Conservation (phyloP, 164 flowering plant genomes). For the Umbilicus rupestris region DNA sequence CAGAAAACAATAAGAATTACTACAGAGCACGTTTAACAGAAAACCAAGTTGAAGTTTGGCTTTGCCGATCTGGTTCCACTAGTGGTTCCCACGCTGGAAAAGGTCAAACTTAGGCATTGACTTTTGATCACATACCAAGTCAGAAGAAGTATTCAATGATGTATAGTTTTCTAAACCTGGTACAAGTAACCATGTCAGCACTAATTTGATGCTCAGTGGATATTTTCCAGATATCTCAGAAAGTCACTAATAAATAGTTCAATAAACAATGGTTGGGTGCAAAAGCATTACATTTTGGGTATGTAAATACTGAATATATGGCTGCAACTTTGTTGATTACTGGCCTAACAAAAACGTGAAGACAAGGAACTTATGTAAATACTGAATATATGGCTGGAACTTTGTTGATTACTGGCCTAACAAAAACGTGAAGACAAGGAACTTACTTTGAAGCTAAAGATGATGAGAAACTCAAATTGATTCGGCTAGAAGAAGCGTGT, state of each 20-base stretch:
- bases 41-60: background rate
- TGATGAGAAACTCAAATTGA: conserved; percentile 28
- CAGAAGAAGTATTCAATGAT: too few species aligned
- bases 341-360: conserved; percentile 7
- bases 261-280: background rate
- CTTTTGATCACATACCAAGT: too few species aligned
- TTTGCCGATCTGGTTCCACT: too few species aligned
- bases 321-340: background rate
- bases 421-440: conserved; percentile 3
- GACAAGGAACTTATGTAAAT: too few species aligned
- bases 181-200: too few species aligned
- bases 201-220: too few species aligned
- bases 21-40: background rate
- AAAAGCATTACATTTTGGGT: background rate
- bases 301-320: background rate
- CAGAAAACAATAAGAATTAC: background rate
- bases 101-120: too few species aligned
- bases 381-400: background rate
- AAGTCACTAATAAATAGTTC: too few species aligned
- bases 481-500: conserved; percentile 74
- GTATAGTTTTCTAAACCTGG: too few species aligned
- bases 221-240: too few species aligned
- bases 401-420: background rate
- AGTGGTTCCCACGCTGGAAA: too few species aligned
- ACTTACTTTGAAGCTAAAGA: too few species aligned